These are phyloP conservation scores for Lichtheimia ramosa DNA, from an alignment of 371 early-diverging fungal species.

Conservation along the genomic window DNA sequence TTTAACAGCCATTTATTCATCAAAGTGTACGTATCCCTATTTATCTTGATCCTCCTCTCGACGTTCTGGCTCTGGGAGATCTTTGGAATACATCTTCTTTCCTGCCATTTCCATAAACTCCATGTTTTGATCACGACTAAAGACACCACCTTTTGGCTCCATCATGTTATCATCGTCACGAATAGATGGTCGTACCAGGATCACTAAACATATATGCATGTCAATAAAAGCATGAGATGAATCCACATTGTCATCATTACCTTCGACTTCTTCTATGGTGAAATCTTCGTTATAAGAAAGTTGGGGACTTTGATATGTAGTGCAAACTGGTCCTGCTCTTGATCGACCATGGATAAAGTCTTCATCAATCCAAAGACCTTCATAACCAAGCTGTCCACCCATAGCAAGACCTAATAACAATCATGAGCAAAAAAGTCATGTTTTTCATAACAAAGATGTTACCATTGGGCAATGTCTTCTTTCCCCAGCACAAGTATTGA, in stretches of 20 bases:
- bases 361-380: slow-evolving; percentile 77
- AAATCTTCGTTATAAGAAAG: slow-evolving; percentile 60
- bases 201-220: slow-evolving; percentile 42
- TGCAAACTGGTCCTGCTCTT: slow-evolving; percentile 65
- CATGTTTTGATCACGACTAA: slow-evolving; percentile 72
- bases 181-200: slow-evolving; percentile 64
- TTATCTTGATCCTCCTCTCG: slow-evolving; percentile 4
- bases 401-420: slow-evolving; percentile 56
- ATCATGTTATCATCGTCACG: slow-evolving; percentile 57
- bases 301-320: slow-evolving; percentile 68
- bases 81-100: slow-evolving; percentile 77
- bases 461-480: slow-evolving; percentile 86
- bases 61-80: slow-evolving; percentile 30
- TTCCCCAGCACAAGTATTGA: slow-evolving; percentile 82
- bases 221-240: no score
- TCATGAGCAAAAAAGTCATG: not conserved
- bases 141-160: slow-evolving; percentile 43
- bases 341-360: slow-evolving; percentile 76
- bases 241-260: slow-evolving; percentile 39
- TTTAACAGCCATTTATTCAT: no score
- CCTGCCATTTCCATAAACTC: slow-evolving; percentile 89
- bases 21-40: not conserved
- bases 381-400: slow-evolving; percentile 85
- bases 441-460: slow-evolving; percentile 4
- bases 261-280: slow-evolving; percentile 71